phyloP scores from a whole-genome alignment of 2,329 filamentous ascomycete species.

The Ascochyta fabae region DNA sequence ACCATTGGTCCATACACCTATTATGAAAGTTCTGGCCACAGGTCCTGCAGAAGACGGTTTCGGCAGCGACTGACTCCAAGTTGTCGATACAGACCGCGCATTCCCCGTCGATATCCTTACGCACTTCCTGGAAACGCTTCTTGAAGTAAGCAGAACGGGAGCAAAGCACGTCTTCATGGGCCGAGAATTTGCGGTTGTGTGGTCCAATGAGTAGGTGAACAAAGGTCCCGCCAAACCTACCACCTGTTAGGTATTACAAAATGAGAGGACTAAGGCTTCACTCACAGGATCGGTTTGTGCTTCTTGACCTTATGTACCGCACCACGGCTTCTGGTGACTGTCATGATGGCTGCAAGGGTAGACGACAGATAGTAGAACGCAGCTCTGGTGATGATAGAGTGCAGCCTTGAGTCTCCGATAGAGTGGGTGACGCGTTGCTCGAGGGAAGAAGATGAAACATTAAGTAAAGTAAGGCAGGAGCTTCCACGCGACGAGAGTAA shows the following conservation, averaged over 20 bases:
- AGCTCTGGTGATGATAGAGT: neutral
- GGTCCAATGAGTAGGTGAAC: conserved; percentile 1
- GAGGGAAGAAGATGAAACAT: no score
- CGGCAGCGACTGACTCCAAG: neutral
- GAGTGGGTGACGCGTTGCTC: no score
- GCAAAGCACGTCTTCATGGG: conserved; percentile 3
- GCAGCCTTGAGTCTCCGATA: neutral
- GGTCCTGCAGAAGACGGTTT: neutral
- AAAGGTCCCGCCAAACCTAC: neutral
- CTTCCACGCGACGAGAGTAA: no score
- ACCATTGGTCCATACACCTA: neutral
- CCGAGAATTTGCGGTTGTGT: conserved; percentile 1
- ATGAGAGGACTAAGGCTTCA: no score
- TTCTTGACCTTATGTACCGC: neutral
- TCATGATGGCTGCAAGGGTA: neutral
- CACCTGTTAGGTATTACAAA: neutral
- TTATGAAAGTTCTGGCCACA: conserved; percentile 4
- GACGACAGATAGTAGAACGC: neutral
- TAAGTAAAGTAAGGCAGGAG: no score
- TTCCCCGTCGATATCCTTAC: neutral
- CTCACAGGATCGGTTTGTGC: neutral
- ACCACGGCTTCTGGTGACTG: neutral
- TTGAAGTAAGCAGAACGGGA: neutral
- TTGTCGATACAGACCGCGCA: neutral
- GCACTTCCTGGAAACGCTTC: neutral